Evolutionary conservation across 2,329 filamentous ascomycete species (phyloP).

Genomic region (Fusarium nelsonii): DNA sequence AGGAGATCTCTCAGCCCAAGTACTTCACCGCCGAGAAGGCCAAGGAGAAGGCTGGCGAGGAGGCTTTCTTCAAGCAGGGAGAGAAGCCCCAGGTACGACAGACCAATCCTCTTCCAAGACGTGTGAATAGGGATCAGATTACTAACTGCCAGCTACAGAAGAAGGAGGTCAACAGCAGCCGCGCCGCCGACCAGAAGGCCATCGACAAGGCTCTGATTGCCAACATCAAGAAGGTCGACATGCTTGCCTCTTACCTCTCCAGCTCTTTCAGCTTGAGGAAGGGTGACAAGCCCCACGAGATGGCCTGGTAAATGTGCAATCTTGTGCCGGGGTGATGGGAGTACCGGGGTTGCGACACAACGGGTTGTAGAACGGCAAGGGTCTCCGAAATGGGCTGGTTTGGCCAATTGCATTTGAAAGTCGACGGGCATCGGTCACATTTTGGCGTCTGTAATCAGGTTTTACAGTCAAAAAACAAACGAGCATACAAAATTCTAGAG

Average conservation of each 20-base stretch:
- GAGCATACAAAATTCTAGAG: conserved; percentile 56
- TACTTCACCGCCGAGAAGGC: conserved; percentile 98
- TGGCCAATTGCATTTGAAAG: conserved; percentile 75
- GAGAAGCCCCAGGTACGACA: conserved; percentile 92
- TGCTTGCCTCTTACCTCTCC: conserved; percentile 92
- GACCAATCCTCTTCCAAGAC: conserved; percentile 7
- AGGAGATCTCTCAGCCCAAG: conserved; percentile 78
- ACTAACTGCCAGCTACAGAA: conserved; percentile 72
- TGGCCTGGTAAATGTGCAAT: conserved; percentile 86
- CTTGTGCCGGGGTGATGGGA: conserved; percentile 47
- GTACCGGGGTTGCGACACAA: conserved; percentile 51
- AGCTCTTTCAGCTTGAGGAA: conserved; percentile 98
- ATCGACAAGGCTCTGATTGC: conserved; percentile 96
- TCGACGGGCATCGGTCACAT: conserved; percentile 73
- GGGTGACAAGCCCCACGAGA: conserved; percentile 99
- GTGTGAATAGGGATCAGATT: not conserved
- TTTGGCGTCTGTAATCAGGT: conserved; percentile 76
- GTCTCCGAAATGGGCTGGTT: conserved; percentile 67
- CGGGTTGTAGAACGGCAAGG: conserved; percentile 61
- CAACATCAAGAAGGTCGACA: conserved; percentile 98
- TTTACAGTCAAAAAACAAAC: conserved; percentile 69
- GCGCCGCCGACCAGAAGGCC: conserved; percentile 97
- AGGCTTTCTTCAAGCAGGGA: conserved; percentile 99
- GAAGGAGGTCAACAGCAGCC: conserved; percentile 93
- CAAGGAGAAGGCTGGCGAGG: conserved; percentile 95